phyloP scores from a whole-genome alignment of 2,329 filamentous ascomycete species.

The Periconia digitata region DNA sequence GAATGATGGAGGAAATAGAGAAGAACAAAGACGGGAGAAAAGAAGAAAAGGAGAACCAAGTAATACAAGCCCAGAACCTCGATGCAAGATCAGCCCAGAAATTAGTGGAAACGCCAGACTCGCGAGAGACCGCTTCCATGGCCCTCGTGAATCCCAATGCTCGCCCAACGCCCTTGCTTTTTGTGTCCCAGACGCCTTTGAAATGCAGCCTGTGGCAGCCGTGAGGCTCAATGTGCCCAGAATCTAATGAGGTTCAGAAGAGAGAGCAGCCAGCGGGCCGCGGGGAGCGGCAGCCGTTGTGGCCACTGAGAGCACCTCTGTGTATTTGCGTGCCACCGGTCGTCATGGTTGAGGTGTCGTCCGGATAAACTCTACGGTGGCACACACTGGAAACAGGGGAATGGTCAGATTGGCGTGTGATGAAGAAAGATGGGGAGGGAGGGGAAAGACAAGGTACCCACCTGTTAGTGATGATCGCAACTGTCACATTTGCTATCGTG shows the following conservation, averaged over 20 bases:
- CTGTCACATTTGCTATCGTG: conserved; percentile 52
- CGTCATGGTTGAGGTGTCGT: conserved; percentile 33
- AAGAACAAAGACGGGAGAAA: background rate
- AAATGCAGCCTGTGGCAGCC: conserved; percentile 41
- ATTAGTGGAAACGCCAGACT: conserved; percentile 41
- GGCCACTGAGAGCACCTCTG: conserved; percentile 25
- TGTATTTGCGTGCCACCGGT: conserved; percentile 31
- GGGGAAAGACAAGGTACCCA: conserved; percentile 19
- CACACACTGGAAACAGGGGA: conserved; percentile 18
- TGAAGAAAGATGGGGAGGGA: conserved; percentile 17
- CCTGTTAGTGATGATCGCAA: conserved; percentile 47
- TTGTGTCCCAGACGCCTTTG: conserved; percentile 44
- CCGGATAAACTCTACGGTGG: conserved; percentile 33
- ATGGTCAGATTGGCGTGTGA: background rate
- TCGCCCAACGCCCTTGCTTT: conserved; percentile 43
- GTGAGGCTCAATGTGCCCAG: conserved; percentile 20
- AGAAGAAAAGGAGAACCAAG: conserved; percentile 17
- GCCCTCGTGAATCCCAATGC: conserved; percentile 33
- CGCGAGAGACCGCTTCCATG: conserved; percentile 23
- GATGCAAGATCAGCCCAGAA: conserved; percentile 39
- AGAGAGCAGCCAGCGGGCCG: conserved; percentile 21
- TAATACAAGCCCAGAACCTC: conserved; percentile 36
- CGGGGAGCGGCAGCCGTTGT: conserved; percentile 26
- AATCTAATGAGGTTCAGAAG: conserved; percentile 21
- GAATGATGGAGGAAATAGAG: conserved; percentile 15